Percentiles rank a stretch among this genome's conserved stretches.
phyloP scores from a whole-genome alignment of 2,329 filamentous ascomycete species.

The Colletotrichum gigasporum region DNA sequence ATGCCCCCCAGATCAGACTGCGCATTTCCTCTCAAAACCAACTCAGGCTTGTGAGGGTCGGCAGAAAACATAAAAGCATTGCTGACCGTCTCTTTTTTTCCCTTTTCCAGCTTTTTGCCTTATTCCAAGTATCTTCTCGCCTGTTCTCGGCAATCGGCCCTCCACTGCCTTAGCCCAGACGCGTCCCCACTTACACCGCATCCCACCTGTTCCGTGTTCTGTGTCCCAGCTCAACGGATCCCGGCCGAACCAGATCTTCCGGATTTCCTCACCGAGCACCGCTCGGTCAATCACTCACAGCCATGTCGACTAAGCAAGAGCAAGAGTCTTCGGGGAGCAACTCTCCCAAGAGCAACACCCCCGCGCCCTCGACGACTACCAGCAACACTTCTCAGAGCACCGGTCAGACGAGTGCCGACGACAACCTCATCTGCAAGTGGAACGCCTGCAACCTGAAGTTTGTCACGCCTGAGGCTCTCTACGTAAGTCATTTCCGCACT shows the following conservation, averaged over 20 bases:
- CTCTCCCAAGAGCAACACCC: constrained; percentile 63
- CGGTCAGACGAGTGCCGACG: constrained; percentile 46
- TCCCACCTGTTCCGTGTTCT: background rate
- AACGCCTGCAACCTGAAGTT: constrained; percentile 68
- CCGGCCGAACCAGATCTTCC: constrained; percentile 1
- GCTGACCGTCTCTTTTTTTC: constrained; percentile 14
- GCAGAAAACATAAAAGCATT: constrained; percentile 32
- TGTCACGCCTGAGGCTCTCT: constrained; percentile 64
- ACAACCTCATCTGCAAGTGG: constrained; percentile 70
- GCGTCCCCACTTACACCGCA: constrained; percentile 21
- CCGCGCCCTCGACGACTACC: constrained; percentile 59
- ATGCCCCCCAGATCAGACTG: constrained; percentile 21
- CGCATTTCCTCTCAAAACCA: constrained; percentile 7
- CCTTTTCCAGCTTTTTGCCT: background rate
- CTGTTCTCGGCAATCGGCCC: constrained; percentile 24
- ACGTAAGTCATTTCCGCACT: constrained; percentile 61
- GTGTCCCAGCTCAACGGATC: constrained; percentile 4
- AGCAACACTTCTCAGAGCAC: constrained; percentile 56
- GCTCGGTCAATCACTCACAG: constrained; percentile 19
- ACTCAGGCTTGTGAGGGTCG: constrained; percentile 3
- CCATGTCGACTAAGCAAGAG: constrained; percentile 36
- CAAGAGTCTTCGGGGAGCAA: constrained; percentile 49
- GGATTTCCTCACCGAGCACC: constrained; percentile 7
- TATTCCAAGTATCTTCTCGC: constrained; percentile 11
- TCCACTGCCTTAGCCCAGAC: background rate